phyloP scores from a whole-genome alignment of 2,329 filamentous ascomycete genomes.

The Sporothrix brunneoviolacea region DNA sequence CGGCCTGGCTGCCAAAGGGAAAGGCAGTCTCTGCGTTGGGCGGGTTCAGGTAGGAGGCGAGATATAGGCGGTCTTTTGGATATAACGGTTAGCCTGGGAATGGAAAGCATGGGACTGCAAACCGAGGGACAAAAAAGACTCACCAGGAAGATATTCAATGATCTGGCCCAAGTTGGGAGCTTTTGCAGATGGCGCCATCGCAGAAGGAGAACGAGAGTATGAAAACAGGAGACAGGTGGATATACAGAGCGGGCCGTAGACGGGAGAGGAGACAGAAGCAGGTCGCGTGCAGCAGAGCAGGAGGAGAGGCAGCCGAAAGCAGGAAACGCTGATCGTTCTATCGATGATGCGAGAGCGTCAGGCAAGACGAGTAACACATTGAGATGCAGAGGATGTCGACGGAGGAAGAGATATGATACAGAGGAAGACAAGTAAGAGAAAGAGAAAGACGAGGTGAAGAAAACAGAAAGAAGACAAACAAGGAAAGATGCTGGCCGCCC shows the following conservation, averaged over 20 bases:
- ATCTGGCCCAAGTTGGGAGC: constrained; percentile 70
- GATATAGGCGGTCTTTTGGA: constrained; percentile 76
- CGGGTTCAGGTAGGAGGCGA: constrained; percentile 80
- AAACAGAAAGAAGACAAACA: background rate
- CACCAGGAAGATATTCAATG: constrained; percentile 94
- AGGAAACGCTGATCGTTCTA: background rate
- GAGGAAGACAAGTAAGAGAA: background rate
- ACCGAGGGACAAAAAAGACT: constrained; percentile 25
- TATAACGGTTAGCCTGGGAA: background rate
- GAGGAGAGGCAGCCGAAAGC: background rate
- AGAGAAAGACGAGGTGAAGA: background rate
- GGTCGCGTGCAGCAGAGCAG: constrained; percentile 9
- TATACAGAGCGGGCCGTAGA: background rate
- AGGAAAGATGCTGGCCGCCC: background rate
- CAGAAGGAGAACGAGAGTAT: background rate
- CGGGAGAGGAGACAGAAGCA: background rate
- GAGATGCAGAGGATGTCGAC: background rate
- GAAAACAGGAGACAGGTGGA: background rate
- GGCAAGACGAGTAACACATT: background rate
- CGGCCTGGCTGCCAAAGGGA: constrained; percentile 60
- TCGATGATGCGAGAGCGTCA: background rate
- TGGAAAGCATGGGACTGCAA: constrained; percentile 21
- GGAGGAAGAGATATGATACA: background rate
- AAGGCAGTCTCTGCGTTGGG: constrained; percentile 79
- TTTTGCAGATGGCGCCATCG: constrained; percentile 46